Base-by-base conservation (phyloP, 169 alveolate species). In the Cryptosporidium ubiquitum region DNA sequence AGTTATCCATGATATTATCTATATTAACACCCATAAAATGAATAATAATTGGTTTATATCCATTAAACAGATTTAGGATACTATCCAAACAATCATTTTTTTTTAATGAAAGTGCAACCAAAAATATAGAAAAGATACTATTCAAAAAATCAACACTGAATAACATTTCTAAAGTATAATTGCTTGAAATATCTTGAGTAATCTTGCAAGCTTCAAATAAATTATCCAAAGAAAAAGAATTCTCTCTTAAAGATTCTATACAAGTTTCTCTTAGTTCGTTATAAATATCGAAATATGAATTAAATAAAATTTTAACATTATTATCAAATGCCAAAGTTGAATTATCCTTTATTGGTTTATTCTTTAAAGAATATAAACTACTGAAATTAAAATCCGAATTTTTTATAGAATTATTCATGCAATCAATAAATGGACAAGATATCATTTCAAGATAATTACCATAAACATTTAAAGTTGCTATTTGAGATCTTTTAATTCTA, bases 201-300 rank as follows among this genome's bases (percentile, higher is more conserved):
- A 58, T 12, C 55, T 61, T 79, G 33, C 37, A 14, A 18, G 75
- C 20, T 5, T 79, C 66, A 49, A 79, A 44, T 39, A 49, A 42
- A 61, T 79, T 79, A 20, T 29, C 37, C 6, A 79, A 12, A 7
- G 89, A 79, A 61, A 58, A 58, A 18, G 79, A 37, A 33, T 33
- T 40, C 39, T 58, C 75, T 58, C 89, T 68, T 16, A 79, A 42
- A 26, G 89, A 79, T 79, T 79, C 89, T 12, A 79, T 79, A 26
- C 64, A 79, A n/a, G 89, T 42, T 23, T 79, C 89, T 26, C 75
- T 58, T 35, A 79, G 39, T 61, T 79, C 89, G 33, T 49, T 64
- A 73, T 55, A 73, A n/a, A 73, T 55, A 58, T 52, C 52, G 31
- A 55, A 33, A 31, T 61, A 26, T 18, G 75, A 61, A 44, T 79